Base-by-base conservation (phyloP, 2,329 filamentous ascomycete species). In the Ciborinia camelliae region DNA sequence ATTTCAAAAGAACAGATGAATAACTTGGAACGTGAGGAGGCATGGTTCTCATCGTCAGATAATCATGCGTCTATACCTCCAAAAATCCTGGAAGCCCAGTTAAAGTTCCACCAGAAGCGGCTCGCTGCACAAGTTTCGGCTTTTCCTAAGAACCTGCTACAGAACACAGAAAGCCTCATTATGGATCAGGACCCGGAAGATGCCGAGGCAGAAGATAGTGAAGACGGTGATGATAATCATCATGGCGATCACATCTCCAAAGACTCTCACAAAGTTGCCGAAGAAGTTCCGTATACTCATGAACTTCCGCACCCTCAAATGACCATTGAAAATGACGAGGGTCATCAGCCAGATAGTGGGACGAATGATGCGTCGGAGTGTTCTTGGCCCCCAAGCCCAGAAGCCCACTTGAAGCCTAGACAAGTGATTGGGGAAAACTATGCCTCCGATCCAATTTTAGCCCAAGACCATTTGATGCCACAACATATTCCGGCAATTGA, bases 1-100 rank as follows among this genome's bases (percentile, higher is more conserved):
- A 81, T 85, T 60, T 78, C 81, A 1, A 75, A 72, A 30, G 77
- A 82, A n/a, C 86, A 89, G 69, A 71, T 74, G 51, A 69, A 75
- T 10, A 75, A 88, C 6, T 74, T 89, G 1, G 77, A 80, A 7
- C 72, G 76, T 14, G 66, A 75, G 7, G 76, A 80, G 20, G 82
- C 76, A 8, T 79, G 77, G 78, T 75, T 41, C 23, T 26, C 71
- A 48, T 53, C 67, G 39, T 66, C 64, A 53, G 32, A 45, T 23
- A 23, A 45, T 45, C 67, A 68, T 57, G 70, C 68, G 23, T 66
- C 75, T 59, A 69, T 78, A n/a, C 78, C 78, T 20, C 63, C 71
- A 12, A 67, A 73, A 15, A 73, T 79, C 28, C 51, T 67, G 18
- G 35, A 70, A 32, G 62, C 69, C 26, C 57, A 72, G 41, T 64